Base-by-base conservation (phyloP, 148 eudicot genomes). In the Vaccinium corymbosum region DNA sequence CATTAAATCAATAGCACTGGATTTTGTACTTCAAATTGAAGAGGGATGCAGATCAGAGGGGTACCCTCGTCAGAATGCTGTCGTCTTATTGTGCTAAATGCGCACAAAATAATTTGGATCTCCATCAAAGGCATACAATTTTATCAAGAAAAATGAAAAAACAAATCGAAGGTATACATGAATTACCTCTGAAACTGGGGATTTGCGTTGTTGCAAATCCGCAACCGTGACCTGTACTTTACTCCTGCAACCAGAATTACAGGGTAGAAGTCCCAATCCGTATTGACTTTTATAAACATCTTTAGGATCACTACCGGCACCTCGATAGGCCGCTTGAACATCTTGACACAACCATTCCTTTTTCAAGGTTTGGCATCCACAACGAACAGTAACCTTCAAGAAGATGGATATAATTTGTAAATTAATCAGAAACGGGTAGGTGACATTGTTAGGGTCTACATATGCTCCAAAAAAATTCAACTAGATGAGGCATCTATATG, bases 281-380 rank as follows among this genome's bases (percentile, higher is more conserved):
- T 82, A 95, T 83, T 92, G 95, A 85, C 78, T 91, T 89, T 91
- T 97, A 1, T 91, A 84, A 56, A 93, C 86, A 61, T 93, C 96
- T 90, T 93, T 92, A 59, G 93, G 92, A 82, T 93, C 98, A 89
- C 84, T 83, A 38, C 92, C 96, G 80, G 85, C 81, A 79, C 80
- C 83, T 19, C 77, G 79, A 85, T 97, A 91, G 19, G 92, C 91
- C 10, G 90, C 83, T 89, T 96, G 99, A 80, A 94, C 97, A 76
- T 95, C 95, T 62, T 87, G 89, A 82, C 99, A 97, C 7, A 88
- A 38, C 99, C 98, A 97, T 83, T 93, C 99, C 86, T 94, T 94
- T 88, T 97, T 97, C 87, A 97, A 79, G 90, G 83, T 93, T 76
- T 97, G 98, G 87, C 99, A 97, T 83, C 80, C 84, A 85, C 99